phyloP scores from a whole-genome alignment of 148 eudicot species.

The Nepenthes mirabilis region DNA sequence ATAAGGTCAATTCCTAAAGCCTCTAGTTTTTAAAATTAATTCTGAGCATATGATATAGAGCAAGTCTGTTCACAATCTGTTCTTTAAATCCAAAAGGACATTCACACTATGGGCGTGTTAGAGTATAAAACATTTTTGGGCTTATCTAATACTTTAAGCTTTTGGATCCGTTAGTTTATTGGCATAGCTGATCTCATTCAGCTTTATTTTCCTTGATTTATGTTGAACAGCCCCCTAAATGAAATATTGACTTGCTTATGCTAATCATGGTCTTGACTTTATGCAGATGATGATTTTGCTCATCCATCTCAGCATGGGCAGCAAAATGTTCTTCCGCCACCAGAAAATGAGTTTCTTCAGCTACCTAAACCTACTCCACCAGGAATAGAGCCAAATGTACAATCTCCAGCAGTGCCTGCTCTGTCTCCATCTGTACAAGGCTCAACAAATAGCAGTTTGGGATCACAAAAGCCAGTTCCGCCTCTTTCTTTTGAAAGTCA shows the following conservation, averaged over 20 bases:
- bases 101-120: no score
- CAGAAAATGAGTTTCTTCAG: constrained; percentile 5
- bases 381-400: background rate
- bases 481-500: constrained; percentile 11
- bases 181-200: background rate
- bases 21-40: no score
- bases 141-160: no score
- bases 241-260: background rate
- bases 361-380: constrained; percentile 10
- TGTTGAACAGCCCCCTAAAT: background rate
- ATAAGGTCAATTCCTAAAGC: no score
- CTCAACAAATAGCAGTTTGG: constrained; percentile 20
- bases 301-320: constrained; percentile 21
- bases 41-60: no score
- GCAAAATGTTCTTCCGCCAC: constrained; percentile 15
- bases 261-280: constrained; percentile 1
- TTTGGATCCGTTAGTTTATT: no score
- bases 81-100: no score
- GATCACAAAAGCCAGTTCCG: constrained; percentile 20
- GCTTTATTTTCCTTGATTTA: background rate
- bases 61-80: no score
- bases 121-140: no score
- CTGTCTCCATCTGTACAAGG: constrained; percentile 13
- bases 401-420: constrained; percentile 12
- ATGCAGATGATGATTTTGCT: constrained; percentile 21